A percentile compares a stretch with the other conserved stretches of the same genome.
Evolutionary conservation across 2,329 filamentous ascomycete genomes (phyloP).

Genomic region (Akanthomyces lecanii): DNA sequence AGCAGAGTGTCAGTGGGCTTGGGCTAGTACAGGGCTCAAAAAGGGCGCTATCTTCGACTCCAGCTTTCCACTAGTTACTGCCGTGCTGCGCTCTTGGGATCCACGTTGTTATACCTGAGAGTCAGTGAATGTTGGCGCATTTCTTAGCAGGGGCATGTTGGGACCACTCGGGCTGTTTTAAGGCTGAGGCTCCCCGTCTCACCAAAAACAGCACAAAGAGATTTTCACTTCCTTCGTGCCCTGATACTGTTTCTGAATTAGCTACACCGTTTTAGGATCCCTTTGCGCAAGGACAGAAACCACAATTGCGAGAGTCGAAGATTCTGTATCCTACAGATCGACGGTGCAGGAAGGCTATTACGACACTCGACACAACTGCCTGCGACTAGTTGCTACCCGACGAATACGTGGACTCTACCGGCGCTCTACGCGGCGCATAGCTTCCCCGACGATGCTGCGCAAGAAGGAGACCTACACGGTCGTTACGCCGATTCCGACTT

Average conservation of each 20-base stretch:
- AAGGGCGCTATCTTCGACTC: slow-evolving; percentile 1
- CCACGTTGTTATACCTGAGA: background rate
- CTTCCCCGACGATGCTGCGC: slow-evolving; percentile 43
- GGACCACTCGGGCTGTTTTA: background rate
- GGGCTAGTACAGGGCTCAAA: background rate
- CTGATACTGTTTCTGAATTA: background rate
- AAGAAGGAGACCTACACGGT: slow-evolving; percentile 65
- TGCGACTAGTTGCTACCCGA: slow-evolving; percentile 3
- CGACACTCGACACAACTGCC: background rate
- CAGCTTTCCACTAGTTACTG: background rate
- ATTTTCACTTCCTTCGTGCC: background rate
- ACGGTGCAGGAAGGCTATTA: background rate
- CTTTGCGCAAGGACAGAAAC: background rate
- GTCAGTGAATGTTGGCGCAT: background rate
- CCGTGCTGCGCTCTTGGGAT: background rate
- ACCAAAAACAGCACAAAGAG: background rate
- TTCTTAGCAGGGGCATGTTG: background rate
- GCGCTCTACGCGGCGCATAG: background rate
- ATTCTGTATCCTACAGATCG: too few species aligned
- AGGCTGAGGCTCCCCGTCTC: slow-evolving; percentile 7
- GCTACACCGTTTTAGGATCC: background rate
- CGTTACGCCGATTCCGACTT: slow-evolving; percentile 65
- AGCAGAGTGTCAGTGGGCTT: background rate
- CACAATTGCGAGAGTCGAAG: background rate
- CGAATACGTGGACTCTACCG: background rate